These are phyloP conservation scores for Pyrenochaeta sp. DNA, from an alignment of 2,329 filamentous ascomycete species.

Conservation along the genomic window DNA sequence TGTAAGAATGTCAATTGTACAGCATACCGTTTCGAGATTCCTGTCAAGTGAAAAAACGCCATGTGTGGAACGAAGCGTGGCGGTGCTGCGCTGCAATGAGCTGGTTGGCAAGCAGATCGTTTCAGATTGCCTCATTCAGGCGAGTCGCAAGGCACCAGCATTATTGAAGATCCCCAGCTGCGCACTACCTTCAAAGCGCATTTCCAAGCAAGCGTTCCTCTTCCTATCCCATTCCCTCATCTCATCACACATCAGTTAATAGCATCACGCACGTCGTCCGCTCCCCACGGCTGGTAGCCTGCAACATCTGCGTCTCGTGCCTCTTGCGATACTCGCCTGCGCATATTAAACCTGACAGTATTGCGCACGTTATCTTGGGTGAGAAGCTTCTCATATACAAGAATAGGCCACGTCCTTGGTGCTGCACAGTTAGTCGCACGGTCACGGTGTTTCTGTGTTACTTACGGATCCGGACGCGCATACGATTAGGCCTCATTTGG, in stretches of 20 bases:
- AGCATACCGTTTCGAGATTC: neutral
- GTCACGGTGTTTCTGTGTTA: slow-evolving; percentile 2
- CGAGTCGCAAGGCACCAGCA: slow-evolving; percentile 19
- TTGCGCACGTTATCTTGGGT: neutral
- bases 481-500: neutral
- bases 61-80: slow-evolving; percentile 8
- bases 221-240: neutral
- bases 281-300: neutral
- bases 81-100: slow-evolving; percentile 6
- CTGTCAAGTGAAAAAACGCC: neutral
- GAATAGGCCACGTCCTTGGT: slow-evolving; percentile 2
- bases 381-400: slow-evolving; percentile 1
- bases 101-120: slow-evolving; percentile 12
- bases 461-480: slow-evolving; percentile 2
- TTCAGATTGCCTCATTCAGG: slow-evolving; percentile 17
- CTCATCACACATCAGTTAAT: neutral
- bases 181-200: neutral
- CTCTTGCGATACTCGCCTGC: neutral
- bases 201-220: neutral
- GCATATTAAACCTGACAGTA: neutral
- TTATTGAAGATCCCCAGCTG: slow-evolving; percentile 10
- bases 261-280: neutral
- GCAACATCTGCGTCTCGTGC: neutral
- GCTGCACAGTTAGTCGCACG: slow-evolving; percentile 5
- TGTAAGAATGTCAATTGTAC: neutral